Evolutionary conservation across 75 land plant genomes (phyloP).

Genomic region (Isoetes taiwanensis): DNA sequence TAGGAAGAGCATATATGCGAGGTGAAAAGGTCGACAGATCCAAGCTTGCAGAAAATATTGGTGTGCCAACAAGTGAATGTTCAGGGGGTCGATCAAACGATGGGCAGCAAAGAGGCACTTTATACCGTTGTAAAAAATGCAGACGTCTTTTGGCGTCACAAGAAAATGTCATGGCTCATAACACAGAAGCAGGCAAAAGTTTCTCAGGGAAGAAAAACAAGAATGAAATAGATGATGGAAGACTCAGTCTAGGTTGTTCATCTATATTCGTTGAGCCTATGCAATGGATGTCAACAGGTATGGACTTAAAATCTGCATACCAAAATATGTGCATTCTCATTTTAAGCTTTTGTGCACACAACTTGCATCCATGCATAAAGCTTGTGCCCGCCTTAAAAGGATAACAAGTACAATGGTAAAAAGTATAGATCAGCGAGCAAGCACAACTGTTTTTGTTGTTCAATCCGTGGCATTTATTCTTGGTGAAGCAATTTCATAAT

Average conservation of each 20-base stretch:
- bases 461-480: too few species aligned
- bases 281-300: conserved; percentile 94
- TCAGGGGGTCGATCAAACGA: not conserved
- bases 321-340: too few species aligned
- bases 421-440: too few species aligned
- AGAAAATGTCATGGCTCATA: conserved; percentile 64
- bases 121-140: conserved; percentile 89
- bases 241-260: conserved; percentile 61
- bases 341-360: too few species aligned
- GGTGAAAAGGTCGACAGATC: conserved; percentile 75
- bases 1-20: conserved; percentile 60
- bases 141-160: conserved; percentile 73
- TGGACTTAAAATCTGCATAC: not conserved
- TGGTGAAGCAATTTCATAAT: too few species aligned
- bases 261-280: conserved; percentile 94
- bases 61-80: conserved; percentile 11
- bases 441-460: too few species aligned
- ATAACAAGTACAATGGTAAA: too few species aligned
- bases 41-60: conserved; percentile 71
- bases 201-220: conserved; percentile 59
- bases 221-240: conserved; percentile 28
- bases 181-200: conserved; percentile 61
- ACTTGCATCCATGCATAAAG: too few species aligned
- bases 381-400: too few species aligned
- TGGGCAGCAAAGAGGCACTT: not conserved